Conservation (phyloP, 495 filamentous ascomycete species). For the Pyronema omphalodes region DNA sequence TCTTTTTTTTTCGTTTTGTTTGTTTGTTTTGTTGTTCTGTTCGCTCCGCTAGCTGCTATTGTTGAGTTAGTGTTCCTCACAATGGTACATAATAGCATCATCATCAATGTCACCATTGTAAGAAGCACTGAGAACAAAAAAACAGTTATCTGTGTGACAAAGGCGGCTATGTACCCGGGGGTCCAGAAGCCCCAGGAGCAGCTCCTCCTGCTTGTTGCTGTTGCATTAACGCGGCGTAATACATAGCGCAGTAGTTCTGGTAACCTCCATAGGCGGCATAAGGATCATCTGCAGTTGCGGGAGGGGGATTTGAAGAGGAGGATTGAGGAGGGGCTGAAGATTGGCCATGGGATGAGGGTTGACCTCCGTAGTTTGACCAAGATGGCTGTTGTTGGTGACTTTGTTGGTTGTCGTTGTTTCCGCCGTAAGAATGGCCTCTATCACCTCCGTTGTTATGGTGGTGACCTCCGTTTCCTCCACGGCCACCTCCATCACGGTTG, state of each 20-base stretch:
- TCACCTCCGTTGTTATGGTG: not conserved
- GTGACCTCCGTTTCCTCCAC: not conserved
- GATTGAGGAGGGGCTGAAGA: slow-evolving; percentile 1
- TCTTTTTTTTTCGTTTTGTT: no score
- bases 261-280: slow-evolving; percentile 24
- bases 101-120: no score
- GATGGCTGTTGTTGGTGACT: slow-evolving; percentile 13
- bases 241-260: slow-evolving; percentile 23
- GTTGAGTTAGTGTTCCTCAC: no score
- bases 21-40: no score
- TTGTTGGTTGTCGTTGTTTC: not conserved
- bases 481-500: slow-evolving; percentile 5
- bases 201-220: slow-evolving; percentile 20
- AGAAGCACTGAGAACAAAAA: no score
- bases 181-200: slow-evolving; percentile 6
- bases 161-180: not conserved
- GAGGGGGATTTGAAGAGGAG: not conserved
- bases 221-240: slow-evolving; percentile 23
- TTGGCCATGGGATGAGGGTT: slow-evolving; percentile 9
- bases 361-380: slow-evolving; percentile 15
- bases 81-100: no score
- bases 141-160: no score
- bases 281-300: slow-evolving; percentile 11
- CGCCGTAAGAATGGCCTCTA: not conserved
- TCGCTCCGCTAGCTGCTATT: no score